Base-by-base conservation (phyloP, 352 stramenopile genomes). In the Phytophthora brassicae region DNA sequence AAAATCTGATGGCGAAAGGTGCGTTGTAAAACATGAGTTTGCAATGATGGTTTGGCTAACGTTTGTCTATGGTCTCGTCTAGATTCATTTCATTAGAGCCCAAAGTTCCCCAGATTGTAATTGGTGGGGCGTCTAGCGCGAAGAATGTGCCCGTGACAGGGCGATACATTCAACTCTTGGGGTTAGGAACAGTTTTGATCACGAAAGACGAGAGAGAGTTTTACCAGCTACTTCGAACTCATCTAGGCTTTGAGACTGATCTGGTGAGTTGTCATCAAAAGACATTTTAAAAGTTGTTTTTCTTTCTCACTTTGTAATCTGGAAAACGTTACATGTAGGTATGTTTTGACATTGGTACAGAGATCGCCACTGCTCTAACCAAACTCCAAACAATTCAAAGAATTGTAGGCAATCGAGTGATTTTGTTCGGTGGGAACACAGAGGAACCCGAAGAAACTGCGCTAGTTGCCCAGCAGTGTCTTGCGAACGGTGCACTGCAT, bases 121-220 rank as follows among this genome's bases (percentile, higher is more conserved):
- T 92, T 9, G 68, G 77, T 4, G 79, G 81, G 0, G 53, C 75
- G 6, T 59, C 70, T 13, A 64, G 60, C 24, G 76, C 61, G 2
- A 66, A 59, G 2, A 81, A 75, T 50, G 68, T 82, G 6, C 58
- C 77, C 1, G 72, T 84, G 14, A 68, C 74, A n/a, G 81, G 73
- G 0, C 75, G 84, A 9, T 92, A 90, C 60, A 88, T 92, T 24
- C 79, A 90, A 22, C 64, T 92, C 13, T 56, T 92, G 14, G 84
- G 82, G 0, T 19, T 93, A 12, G 81, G 81, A 29, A 82, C 75
- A 1, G 79, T 89, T 16, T 28, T 72, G 28, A 78, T 72, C 16
- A 60, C 71, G 0, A 52, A 49, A 7, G 50, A 66, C 9, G 75
- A 88, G 47, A 39, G 44, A 13, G 65, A 70, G 5, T 58, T 89